phyloP scores from a whole-genome alignment of 1,284 basidiomycete species.

The Ganoderma lingzhi region DNA sequence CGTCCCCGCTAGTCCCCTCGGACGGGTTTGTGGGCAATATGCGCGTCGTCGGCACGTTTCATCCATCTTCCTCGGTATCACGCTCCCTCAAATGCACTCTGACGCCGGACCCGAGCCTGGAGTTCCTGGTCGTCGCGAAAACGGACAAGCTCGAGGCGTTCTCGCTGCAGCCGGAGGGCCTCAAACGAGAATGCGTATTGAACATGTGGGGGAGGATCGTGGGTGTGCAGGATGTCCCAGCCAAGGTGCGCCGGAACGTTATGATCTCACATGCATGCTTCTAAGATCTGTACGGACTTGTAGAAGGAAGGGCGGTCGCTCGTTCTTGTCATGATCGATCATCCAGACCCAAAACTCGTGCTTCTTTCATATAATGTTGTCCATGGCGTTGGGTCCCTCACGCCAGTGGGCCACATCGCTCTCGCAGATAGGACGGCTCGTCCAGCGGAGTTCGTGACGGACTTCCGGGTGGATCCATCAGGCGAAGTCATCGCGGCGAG shows the following conservation, averaged over 20 bases:
- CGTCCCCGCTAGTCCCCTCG: neutral
- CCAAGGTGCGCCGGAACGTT: constrained; percentile 49
- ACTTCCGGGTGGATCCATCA: constrained; percentile 66
- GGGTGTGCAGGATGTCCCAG: constrained; percentile 60
- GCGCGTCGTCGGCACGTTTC: constrained; percentile 77
- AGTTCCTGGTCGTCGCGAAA: constrained; percentile 75
- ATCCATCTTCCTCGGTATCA: constrained; percentile 68
- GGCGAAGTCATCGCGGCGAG: constrained; percentile 69
- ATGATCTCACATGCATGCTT: constrained; percentile 1
- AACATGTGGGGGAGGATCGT: constrained; percentile 75
- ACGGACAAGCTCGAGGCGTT: constrained; percentile 70
- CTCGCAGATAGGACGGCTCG: constrained; percentile 65
- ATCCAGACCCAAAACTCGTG: constrained; percentile 75
- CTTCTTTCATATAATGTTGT: constrained; percentile 59
- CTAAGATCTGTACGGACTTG: constrained; percentile 16
- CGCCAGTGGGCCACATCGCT: constrained; percentile 50
- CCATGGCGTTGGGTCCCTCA: constrained; percentile 47
- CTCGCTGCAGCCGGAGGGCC: constrained; percentile 63
- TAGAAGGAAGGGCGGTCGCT: constrained; percentile 57
- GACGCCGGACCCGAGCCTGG: constrained; percentile 48
- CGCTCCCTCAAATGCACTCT: constrained; percentile 68
- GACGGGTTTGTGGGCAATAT: constrained; percentile 44
- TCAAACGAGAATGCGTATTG: constrained; percentile 61
- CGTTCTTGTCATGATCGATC: constrained; percentile 71
- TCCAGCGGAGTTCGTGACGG: constrained; percentile 71